Percentiles rank a stretch among this genome's conserved stretches.
These are phyloP conservation scores for Alopecurus myosuroides DNA, from an alignment of 176 grass and related monocot species.

Conservation along the genomic window DNA sequence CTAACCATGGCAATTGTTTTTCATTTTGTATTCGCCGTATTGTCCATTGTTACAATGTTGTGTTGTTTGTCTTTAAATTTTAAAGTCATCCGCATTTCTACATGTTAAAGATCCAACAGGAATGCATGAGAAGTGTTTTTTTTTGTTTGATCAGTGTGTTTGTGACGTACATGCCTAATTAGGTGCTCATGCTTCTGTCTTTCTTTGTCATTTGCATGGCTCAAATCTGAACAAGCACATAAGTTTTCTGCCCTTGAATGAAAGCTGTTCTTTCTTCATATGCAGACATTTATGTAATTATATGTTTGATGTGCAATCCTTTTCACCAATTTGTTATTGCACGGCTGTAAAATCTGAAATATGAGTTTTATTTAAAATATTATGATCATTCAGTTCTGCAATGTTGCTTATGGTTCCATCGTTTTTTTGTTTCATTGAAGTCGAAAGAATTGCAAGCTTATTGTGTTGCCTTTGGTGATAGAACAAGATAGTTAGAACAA, in stretches of 20 bases:
- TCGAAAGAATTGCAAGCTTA: background rate
- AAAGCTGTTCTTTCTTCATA: background rate
- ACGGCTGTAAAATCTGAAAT: background rate
- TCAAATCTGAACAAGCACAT: background rate
- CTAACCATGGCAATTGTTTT: background rate
- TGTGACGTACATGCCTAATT: background rate
- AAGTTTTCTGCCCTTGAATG: background rate
- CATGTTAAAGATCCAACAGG: background rate
- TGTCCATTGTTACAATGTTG: constrained; percentile 9
- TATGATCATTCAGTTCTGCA: background rate
- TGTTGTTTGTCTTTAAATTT: background rate
- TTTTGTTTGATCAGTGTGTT: background rate
- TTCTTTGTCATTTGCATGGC: constrained; percentile 1
- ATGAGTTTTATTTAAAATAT: background rate
- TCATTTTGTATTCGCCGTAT: background rate
- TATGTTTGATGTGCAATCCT: background rate
- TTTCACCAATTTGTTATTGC: background rate
- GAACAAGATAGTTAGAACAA: background rate
- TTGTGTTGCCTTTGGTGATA: background rate
- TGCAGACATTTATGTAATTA: background rate
- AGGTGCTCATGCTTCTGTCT: background rate
- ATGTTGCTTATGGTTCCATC: background rate
- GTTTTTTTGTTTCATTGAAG: background rate
- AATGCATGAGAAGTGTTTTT: background rate
- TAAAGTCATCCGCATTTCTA: background rate